Conservation (phyloP, 257 asterid species). For the Capsicum chinense region DNA sequence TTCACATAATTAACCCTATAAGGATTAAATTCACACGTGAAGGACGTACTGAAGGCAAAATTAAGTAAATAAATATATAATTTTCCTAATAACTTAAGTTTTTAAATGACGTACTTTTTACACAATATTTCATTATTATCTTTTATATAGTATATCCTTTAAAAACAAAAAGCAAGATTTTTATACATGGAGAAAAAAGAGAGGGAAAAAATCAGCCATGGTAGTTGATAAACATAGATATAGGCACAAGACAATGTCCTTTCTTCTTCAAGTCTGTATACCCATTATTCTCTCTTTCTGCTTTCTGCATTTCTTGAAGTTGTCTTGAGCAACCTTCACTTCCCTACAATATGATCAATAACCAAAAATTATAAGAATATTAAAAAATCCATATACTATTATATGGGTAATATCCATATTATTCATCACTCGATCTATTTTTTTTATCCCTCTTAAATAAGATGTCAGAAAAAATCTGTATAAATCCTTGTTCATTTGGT, state of each 20-base stretch:
- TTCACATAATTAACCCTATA: background rate
- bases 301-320: conserved; percentile 27
- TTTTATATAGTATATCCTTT: background rate
- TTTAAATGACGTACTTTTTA: no score
- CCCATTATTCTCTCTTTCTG: conserved; percentile 34
- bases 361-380: background rate
- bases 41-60: no score
- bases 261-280: conserved; percentile 49
- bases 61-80: no score
- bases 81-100: no score
- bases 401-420: background rate
- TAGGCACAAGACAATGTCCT: conserved; percentile 64
- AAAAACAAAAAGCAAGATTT: background rate
- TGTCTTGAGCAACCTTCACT: conserved; percentile 29
- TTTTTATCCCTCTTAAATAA: background rate
- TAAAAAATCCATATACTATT: background rate
- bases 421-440: background rate
- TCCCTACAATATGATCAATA: conserved; percentile 41
- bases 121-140: background rate
- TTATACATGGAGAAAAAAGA: background rate
- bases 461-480: background rate
- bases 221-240: conserved; percentile 51
- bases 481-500: no score
- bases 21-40: background rate
- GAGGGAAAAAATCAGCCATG: conserved; percentile 32